Evolutionary conservation across 1,139 yeast genomes (phyloP), one percentile per base, ranked within the genome.

Genomic region (Zygoascus hellenicus): DNA sequence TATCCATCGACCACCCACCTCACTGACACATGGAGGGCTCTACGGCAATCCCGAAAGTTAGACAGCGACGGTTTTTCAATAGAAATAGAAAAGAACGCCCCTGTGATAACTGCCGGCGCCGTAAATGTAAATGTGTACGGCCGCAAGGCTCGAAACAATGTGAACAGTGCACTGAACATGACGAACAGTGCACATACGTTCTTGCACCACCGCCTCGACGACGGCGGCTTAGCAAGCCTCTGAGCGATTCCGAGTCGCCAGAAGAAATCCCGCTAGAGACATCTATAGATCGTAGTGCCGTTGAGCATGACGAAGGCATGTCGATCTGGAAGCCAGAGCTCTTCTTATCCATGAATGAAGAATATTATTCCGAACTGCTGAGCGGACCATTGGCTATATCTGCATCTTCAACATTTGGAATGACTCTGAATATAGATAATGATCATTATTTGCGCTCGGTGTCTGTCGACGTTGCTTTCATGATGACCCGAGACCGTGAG

Each of bases 281-380:
- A 36, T 14, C 22, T n/a, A 22, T 22, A 22, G 26, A 22, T 22
- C 26, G 26, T 22, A 7, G 22, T 13, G 17, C 28, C 19, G 11
- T 5, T 9, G 39, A 13, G 29, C 11, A 9, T 16, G 19, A 31
- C 14, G 46, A 43, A 11, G 46, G 37, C 13, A 4, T 33, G 14
- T 22, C 46, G 22, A 34, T 43, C 26, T 35, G 40, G 39, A 22
- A 26, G 30, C 46, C 46, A 9, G 46, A 47, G 19, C 38, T 47
- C 38, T 56, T 56, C 19, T 45, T 57, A 15, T 51, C 58, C 28
- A 55, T 57, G 59, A 57, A 56, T 39, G 60, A 57, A 38, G 42
- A 35, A 37, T 53, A 49, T 32, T 55, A 54, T 42, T 54, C 56
- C 13, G 53, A 56, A 42, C 47, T 57, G n/a, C 43, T 53, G 31